Base-by-base conservation (phyloP, 176 grass and related monocot species). In the Oryza officinalis region DNA sequence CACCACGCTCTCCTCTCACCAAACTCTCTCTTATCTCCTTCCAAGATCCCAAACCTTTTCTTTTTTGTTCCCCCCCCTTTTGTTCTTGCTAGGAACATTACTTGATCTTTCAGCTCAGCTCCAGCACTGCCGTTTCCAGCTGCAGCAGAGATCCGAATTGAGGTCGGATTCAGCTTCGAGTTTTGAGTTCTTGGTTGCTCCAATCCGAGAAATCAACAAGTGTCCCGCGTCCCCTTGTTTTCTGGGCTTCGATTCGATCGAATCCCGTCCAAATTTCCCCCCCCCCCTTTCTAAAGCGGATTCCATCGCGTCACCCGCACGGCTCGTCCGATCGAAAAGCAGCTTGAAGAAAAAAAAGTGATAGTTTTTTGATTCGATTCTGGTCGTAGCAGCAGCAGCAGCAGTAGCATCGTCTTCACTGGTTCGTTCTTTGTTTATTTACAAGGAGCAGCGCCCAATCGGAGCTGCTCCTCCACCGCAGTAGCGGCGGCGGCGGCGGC, bases 301-400 rank as follows among this genome's bases (percentile, higher is more conserved):
- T 91, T 91, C 89, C 76, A 89, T 88, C 92, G 89, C 86, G 86
- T 94, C 89, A 86, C 69, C 72, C 83, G 49, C 87, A 85, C 81
- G 82, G 77, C 67, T 82, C 57, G 33, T 72, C 67, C 47, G 74
- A 79, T 90, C 68, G 79, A 15, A 57, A 57, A 57, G 52, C 52
- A 57, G 52, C 52, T 7, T 57, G 52, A 57, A 57, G 69, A 45
- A 46, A 71, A 87, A 77, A 87, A 86, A 66, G 32, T 33, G 49
- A 54, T 13, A 84, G 40, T 52, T 83, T 5, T 46, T 88, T 72
- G 86, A 87, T 75, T 80, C 75, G 38, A 76, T 77, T 83, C 32
- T 75, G 81, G 78, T 81, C 77, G 68, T 78, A 60, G 74, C 41
- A 64, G 49, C 71, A 79, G 71, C 81, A 40, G 63, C 73, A 59